Evolutionary conservation across 1,139 yeast species (phyloP).

Genomic region (Kodamaea suecica): DNA sequence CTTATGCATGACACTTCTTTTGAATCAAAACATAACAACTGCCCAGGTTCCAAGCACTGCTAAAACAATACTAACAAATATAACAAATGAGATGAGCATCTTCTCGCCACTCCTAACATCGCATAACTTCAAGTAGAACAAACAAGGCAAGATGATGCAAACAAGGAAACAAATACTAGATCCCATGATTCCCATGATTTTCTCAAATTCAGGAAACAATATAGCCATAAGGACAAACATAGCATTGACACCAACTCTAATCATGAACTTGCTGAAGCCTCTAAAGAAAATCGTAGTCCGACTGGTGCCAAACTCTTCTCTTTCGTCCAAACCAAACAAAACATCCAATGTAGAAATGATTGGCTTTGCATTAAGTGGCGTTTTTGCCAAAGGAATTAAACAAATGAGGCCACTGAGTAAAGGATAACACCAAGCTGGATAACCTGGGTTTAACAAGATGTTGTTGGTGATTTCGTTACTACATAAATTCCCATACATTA

Average conservation of each 20-base stretch:
- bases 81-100: slow-evolving; percentile 20
- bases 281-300: neutral
- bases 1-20: too few relatives aligned
- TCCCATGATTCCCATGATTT: slow-evolving; percentile 54
- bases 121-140: slow-evolving; percentile 47
- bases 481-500: slow-evolving; percentile 81
- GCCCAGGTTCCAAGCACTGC: slow-evolving; percentile 44
- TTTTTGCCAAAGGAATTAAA: slow-evolving; percentile 79
- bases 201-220: slow-evolving; percentile 57
- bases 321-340: slow-evolving; percentile 21
- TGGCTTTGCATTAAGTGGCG: slow-evolving; percentile 86
- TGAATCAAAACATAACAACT: slow-evolving; percentile 28
- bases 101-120: slow-evolving; percentile 24
- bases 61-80: slow-evolving; percentile 25
- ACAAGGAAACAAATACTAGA: slow-evolving; percentile 56
- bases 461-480: slow-evolving; percentile 83
- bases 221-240: slow-evolving; percentile 50
- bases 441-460: slow-evolving; percentile 65
- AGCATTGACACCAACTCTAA: slow-evolving; percentile 48
- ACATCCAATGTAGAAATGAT: slow-evolving; percentile 62
- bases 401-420: slow-evolving; percentile 71
- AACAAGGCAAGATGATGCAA: slow-evolving; percentile 55
- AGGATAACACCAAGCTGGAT: slow-evolving; percentile 64
- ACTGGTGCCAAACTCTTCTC: neutral
- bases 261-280: slow-evolving; percentile 16